These are phyloP conservation scores for Erysimum pusillum DNA, from an alignment of 441 rosid species.

Conservation along the genomic window DNA sequence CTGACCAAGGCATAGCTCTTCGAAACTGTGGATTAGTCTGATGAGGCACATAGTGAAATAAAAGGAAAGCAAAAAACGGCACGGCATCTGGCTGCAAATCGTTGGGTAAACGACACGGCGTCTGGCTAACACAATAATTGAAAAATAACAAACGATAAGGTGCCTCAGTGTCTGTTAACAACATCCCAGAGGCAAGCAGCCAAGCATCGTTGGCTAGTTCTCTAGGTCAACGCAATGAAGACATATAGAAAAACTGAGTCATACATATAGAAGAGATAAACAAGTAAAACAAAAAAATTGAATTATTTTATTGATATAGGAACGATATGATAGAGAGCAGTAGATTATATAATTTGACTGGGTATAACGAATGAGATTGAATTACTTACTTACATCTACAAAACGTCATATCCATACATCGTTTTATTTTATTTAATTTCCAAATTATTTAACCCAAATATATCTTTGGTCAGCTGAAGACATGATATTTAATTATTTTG, in stretches of 20 bases:
- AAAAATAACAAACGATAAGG: constrained; percentile 21
- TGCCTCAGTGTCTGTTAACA: neutral
- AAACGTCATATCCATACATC: neutral
- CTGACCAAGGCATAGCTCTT: neutral
- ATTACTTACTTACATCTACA: neutral
- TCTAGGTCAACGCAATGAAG: constrained; percentile 12
- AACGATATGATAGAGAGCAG: neutral
- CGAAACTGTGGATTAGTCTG: neutral
- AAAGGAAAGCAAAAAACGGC: constrained; percentile 6
- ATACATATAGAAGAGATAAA: neutral
- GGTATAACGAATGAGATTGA: neutral
- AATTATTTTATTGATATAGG: neutral
- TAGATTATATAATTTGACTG: constrained; percentile 6
- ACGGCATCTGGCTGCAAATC: neutral
- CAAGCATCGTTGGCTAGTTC: neutral
- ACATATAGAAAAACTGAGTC: neutral
- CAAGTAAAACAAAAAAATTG: neutral
- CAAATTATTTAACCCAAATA: constrained; percentile 6
- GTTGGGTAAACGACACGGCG: constrained; percentile 16
- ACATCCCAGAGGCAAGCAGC: neutral
- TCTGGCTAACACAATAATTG: constrained; percentile 13
- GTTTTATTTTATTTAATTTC: neutral
- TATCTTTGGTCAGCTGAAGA: neutral
- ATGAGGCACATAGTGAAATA: neutral
- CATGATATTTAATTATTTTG: neutral